Conservation (phyloP, 306 rosid genomes). For the Fagus crenata region DNA sequence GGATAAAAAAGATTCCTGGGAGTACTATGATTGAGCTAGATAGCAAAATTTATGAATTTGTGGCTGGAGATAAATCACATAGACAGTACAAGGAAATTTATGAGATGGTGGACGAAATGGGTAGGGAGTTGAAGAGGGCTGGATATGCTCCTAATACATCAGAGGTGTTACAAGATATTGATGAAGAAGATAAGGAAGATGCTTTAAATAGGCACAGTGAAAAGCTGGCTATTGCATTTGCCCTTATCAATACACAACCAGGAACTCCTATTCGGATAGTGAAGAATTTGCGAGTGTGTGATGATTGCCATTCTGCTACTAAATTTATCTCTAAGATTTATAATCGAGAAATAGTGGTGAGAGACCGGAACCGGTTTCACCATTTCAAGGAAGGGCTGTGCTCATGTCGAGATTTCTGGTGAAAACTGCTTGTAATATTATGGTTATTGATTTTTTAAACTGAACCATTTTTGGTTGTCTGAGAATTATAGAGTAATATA, state of each 20-base stretch:
- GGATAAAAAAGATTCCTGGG: conserved; percentile 83
- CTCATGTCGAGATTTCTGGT: conserved; percentile 86
- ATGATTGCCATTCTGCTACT: conserved; percentile 89
- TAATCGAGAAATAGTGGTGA: conserved; percentile 67
- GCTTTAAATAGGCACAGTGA: conserved; percentile 78
- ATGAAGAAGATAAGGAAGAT: conserved; percentile 88
- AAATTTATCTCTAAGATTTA: conserved; percentile 81
- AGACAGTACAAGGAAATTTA: conserved; percentile 59
- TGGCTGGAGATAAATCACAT: conserved; percentile 87
- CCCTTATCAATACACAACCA: conserved; percentile 63
- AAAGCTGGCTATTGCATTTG: conserved; percentile 90
- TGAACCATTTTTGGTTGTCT: not conserved
- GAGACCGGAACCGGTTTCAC: conserved; percentile 88
- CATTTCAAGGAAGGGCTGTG: conserved; percentile 76
- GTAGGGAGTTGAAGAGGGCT: conserved; percentile 71
- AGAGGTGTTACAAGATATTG: conserved; percentile 78
- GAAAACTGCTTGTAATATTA: conserved; percentile 22
- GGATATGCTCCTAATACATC: conserved; percentile 80
- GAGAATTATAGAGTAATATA: not conserved
- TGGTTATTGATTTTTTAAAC: not conserved
- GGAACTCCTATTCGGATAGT: conserved; percentile 79
- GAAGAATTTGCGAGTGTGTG: conserved; percentile 83
- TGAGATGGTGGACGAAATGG: conserved; percentile 86
- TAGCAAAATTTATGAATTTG: conserved; percentile 64
- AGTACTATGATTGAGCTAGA: conserved; percentile 90